Evolutionary conservation across 2,329 filamentous ascomycete species (phyloP).

Genomic region (Aspergillus ustus): DNA sequence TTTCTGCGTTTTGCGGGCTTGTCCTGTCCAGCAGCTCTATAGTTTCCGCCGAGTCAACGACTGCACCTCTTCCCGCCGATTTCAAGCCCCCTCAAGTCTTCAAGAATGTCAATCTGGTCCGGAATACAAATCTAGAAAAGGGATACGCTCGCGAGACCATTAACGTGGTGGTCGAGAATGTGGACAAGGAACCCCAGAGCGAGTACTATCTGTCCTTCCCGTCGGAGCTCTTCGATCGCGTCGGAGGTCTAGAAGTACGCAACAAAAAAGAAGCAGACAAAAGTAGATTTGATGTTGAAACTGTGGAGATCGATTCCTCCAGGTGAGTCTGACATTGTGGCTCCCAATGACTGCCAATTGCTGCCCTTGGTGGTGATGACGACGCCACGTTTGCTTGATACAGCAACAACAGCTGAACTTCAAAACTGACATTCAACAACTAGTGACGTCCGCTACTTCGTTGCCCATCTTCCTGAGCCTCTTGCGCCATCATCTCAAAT

Average conservation of each 20-base stretch:
- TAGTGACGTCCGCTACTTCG: slow-evolving; percentile 80
- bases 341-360: slow-evolving; percentile 53
- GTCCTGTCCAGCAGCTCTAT: slow-evolving; percentile 39
- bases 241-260: slow-evolving; percentile 88
- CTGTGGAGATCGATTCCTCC: slow-evolving; percentile 63
- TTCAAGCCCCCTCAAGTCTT: slow-evolving; percentile 91
- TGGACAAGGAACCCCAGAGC: slow-evolving; percentile 75
- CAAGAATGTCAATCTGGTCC: slow-evolving; percentile 89
- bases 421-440: slow-evolving; percentile 20
- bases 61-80: slow-evolving; percentile 40
- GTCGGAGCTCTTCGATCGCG: slow-evolving; percentile 70
- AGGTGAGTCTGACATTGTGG: slow-evolving; percentile 60
- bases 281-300: slow-evolving; percentile 70
- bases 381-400: slow-evolving; percentile 21
- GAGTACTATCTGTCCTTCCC: slow-evolving; percentile 94
- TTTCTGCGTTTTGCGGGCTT: slow-evolving; percentile 42
- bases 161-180: slow-evolving; percentile 93
- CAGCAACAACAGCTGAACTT: background rate
- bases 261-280: slow-evolving; percentile 80
- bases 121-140: slow-evolving; percentile 91
- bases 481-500: slow-evolving; percentile 77
- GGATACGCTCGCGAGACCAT: slow-evolving; percentile 86
- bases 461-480: slow-evolving; percentile 75
- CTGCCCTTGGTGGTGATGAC: slow-evolving; percentile 15
- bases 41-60: slow-evolving; percentile 38